phyloP scores from a whole-genome alignment of 2,329 filamentous ascomycete genomes.

The Diatrype stigma region DNA sequence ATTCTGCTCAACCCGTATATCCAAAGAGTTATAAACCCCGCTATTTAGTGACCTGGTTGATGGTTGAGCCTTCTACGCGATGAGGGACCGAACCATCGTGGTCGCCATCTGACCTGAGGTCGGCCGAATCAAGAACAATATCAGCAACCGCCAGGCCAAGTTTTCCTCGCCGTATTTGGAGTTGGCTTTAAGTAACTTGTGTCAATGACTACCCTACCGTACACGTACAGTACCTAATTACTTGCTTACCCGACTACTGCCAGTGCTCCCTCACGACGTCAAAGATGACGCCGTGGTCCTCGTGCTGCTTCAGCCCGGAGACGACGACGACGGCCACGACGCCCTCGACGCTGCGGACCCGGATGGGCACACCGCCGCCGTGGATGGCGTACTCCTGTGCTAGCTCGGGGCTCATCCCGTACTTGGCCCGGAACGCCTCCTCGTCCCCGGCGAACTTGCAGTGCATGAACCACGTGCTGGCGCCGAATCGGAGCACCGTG shows the following conservation, averaged over 20 bases:
- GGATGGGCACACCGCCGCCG: slow-evolving; percentile 70
- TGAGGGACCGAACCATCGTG: too few species aligned
- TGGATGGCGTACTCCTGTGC: slow-evolving; percentile 69
- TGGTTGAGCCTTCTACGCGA: too few species aligned
- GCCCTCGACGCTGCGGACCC: slow-evolving; percentile 70
- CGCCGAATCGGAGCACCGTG: slow-evolving; percentile 67
- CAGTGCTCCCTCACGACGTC: slow-evolving; percentile 59
- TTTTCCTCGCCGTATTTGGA: too few species aligned
- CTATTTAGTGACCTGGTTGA: too few species aligned
- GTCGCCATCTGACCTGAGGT: too few species aligned
- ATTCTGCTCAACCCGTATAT: too few species aligned
- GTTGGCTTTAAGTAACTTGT: too few species aligned
- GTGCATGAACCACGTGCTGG: slow-evolving; percentile 66
- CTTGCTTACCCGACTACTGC: slow-evolving; percentile 14
- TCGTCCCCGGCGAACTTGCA: slow-evolving; percentile 65
- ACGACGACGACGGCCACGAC: slow-evolving; percentile 72
- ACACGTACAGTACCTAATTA: too few species aligned
- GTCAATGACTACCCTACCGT: too few species aligned
- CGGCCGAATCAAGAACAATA: too few species aligned
- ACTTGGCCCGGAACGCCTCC: slow-evolving; percentile 59
- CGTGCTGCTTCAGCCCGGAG: slow-evolving; percentile 69
- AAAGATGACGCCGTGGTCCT: slow-evolving; percentile 73
- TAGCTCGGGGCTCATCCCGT: slow-evolving; percentile 53
- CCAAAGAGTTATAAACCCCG: too few species aligned
- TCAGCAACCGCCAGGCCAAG: too few species aligned